phyloP scores from a whole-genome alignment of 2,329 filamentous ascomycete species.

The Hypoxylon sp. region DNA sequence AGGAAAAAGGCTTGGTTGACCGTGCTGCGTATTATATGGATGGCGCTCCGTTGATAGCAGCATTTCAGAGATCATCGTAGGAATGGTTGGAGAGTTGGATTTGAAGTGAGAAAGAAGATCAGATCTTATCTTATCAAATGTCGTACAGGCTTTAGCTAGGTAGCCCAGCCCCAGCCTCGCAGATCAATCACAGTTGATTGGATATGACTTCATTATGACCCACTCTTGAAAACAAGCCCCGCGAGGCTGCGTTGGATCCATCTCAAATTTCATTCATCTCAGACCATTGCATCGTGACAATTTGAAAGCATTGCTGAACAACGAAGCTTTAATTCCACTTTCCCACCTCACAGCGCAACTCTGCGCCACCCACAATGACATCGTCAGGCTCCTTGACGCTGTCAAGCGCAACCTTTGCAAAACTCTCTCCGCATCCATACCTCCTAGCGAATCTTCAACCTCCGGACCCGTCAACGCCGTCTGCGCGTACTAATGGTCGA shows the following conservation, averaged over 20 bases:
- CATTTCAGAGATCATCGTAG: slow-evolving; percentile 36
- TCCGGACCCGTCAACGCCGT: slow-evolving; percentile 62
- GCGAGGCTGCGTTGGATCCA: slow-evolving; percentile 34
- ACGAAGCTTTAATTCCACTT: slow-evolving; percentile 6
- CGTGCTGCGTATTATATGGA: slow-evolving; percentile 45
- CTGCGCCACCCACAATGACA: slow-evolving; percentile 50
- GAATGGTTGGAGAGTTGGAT: neutral
- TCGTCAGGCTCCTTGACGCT: slow-evolving; percentile 62
- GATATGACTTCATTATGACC: neutral
- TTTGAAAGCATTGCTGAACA: slow-evolving; percentile 18
- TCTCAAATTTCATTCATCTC: slow-evolving; percentile 34
- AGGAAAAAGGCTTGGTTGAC: slow-evolving; percentile 34
- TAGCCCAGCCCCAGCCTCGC: slow-evolving; percentile 22
- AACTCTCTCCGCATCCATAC: slow-evolving; percentile 89
- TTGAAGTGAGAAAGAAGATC: neutral
- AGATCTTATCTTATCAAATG: slow-evolving; percentile 31
- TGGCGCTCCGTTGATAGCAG: slow-evolving; percentile 40
- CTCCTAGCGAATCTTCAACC: slow-evolving; percentile 89
- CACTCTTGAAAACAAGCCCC: slow-evolving; percentile 24
- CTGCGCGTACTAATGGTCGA: slow-evolving; percentile 86
- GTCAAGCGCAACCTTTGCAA: slow-evolving; percentile 82
- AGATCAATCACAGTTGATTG: slow-evolving; percentile 23
- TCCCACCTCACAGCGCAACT: too few species aligned
- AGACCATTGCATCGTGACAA: slow-evolving; percentile 25
- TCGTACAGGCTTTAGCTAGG: neutral